Conservation (phyloP, 495 filamentous ascomycete species). For the Elaphomyces granulatus region DNA sequence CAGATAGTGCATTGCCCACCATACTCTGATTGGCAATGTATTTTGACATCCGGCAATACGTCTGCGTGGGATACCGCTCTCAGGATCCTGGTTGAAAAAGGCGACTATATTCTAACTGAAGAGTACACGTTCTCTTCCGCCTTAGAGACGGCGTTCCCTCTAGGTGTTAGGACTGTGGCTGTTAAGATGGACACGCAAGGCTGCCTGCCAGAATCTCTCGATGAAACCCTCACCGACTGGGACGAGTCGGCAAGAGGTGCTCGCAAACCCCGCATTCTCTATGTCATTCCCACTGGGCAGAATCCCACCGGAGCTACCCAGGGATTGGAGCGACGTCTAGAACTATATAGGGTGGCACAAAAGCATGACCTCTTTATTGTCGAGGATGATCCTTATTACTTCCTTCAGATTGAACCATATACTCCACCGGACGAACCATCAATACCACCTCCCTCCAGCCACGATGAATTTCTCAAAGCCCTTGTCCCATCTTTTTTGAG, state of each 20-base stretch:
- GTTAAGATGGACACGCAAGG: conserved; percentile 68
- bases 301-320: conserved; percentile 89
- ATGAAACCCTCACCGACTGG: conserved; percentile 54
- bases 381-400: conserved; percentile 98
- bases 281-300: conserved; percentile 52
- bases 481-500: conserved; percentile 48
- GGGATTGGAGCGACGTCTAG: conserved; percentile 43
- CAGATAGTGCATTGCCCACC: conserved; percentile 42
- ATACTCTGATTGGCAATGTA: conserved; percentile 74
- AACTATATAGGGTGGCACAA: conserved; percentile 60
- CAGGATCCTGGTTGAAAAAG: conserved; percentile 59
- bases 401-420: conserved; percentile 89
- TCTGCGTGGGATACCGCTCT: conserved; percentile 61
- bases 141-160: conserved; percentile 62
- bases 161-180: conserved; percentile 61
- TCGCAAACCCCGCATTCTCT: conserved; percentile 55
- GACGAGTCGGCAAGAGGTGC: conserved; percentile 39
- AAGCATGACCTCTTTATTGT: conserved; percentile 79
- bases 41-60: conserved; percentile 63
- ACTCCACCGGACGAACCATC: conserved; percentile 35
- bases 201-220: conserved; percentile 49
- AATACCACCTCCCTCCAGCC: conserved; percentile 37
- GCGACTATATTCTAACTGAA: conserved; percentile 65
- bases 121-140: conserved; percentile 77
- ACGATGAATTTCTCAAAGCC: conserved; percentile 44